Evolutionary conservation across 352 stramenopile genomes (phyloP).

Genomic region (Globisporangium spiculum): DNA sequence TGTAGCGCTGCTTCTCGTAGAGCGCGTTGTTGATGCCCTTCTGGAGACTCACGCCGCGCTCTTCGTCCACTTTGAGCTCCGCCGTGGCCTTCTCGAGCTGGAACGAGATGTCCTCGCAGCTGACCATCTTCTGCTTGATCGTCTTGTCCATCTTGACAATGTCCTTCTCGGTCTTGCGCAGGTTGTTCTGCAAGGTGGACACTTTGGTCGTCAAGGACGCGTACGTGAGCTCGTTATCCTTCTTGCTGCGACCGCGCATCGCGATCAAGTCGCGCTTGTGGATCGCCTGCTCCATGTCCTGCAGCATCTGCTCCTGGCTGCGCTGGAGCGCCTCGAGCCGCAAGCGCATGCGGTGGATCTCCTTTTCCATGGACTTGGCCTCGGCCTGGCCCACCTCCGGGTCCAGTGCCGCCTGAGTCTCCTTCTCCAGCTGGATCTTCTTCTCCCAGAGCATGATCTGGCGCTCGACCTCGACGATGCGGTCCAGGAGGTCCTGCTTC

Average conservation of each 20-base stretch:
- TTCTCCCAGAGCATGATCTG: slow-evolving; percentile 95
- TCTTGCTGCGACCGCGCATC: slow-evolving; percentile 80
- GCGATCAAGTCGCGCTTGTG: slow-evolving; percentile 92
- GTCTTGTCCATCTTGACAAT: slow-evolving; percentile 56
- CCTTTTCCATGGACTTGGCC: slow-evolving; percentile 92
- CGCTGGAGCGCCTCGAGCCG: slow-evolving; percentile 88
- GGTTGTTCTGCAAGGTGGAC: slow-evolving; percentile 68
- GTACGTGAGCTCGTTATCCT: slow-evolving; percentile 81
- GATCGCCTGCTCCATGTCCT: slow-evolving; percentile 94
- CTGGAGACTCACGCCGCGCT: slow-evolving; percentile 64
- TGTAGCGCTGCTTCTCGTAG: slow-evolving; percentile 90
- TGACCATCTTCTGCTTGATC: slow-evolving; percentile 57
- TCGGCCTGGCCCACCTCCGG: slow-evolving; percentile 90
- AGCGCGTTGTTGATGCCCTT: slow-evolving; percentile 81
- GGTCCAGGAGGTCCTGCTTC: slow-evolving; percentile 86
- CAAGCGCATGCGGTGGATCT: slow-evolving; percentile 95
- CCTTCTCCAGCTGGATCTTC: slow-evolving; percentile 96
- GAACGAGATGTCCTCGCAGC: slow-evolving; percentile 65
- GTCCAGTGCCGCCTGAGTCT: slow-evolving; percentile 93
- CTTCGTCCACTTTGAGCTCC: slow-evolving; percentile 80
- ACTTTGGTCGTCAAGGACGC: slow-evolving; percentile 85
- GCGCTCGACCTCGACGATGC: slow-evolving; percentile 90
- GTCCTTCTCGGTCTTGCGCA: slow-evolving; percentile 70
- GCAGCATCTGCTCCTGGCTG: slow-evolving; percentile 91
- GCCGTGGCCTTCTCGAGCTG: slow-evolving; percentile 72